A percentile compares a stretch with the other conserved stretches of the same genome.
Evolutionary conservation across 1,284 basidiomycete genomes (phyloP).

Genomic region (Butyriboletus appendiculatus): DNA sequence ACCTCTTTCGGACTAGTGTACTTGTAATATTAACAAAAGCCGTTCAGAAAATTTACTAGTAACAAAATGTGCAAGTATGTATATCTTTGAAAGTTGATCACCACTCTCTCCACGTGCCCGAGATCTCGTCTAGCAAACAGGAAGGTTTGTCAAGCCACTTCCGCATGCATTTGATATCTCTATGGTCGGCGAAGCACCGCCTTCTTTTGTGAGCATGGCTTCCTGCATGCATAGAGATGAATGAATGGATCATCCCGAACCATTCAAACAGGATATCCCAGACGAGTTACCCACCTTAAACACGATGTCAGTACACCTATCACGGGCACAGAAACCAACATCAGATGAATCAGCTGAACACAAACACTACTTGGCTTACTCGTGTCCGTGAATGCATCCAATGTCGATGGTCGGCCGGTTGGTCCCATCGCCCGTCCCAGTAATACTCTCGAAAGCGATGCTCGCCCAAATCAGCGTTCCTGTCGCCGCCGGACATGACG

Average conservation of each 20-base stretch:
- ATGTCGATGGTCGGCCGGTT: constrained; percentile 5
- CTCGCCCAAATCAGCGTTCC: constrained; percentile 10
- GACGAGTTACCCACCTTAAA: constrained; percentile 8
- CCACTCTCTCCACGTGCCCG: too few relatives aligned
- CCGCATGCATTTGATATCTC: constrained; percentile 6
- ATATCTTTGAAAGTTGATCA: background rate
- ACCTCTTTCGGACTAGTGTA: constrained; percentile 2
- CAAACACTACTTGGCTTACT: background rate
- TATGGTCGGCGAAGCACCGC: background rate
- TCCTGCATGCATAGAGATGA: background rate
- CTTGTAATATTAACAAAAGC: constrained; percentile 13
- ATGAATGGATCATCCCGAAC: background rate
- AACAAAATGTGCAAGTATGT: background rate
- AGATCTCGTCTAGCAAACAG: background rate
- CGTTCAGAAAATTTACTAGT: background rate
- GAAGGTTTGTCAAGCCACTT: background rate
- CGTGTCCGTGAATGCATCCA: background rate
- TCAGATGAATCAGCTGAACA: background rate
- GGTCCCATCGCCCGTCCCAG: constrained; percentile 6
- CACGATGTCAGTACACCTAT: constrained; percentile 2
- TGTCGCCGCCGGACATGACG: background rate
- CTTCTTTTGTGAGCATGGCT: constrained; percentile 4
- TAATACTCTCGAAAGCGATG: constrained; percentile 10
- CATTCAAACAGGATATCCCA: background rate
- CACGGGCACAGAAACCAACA: background rate